phyloP scores from a whole-genome alignment of 257 asterid genomes.

The Eucommia ulmoides region DNA sequence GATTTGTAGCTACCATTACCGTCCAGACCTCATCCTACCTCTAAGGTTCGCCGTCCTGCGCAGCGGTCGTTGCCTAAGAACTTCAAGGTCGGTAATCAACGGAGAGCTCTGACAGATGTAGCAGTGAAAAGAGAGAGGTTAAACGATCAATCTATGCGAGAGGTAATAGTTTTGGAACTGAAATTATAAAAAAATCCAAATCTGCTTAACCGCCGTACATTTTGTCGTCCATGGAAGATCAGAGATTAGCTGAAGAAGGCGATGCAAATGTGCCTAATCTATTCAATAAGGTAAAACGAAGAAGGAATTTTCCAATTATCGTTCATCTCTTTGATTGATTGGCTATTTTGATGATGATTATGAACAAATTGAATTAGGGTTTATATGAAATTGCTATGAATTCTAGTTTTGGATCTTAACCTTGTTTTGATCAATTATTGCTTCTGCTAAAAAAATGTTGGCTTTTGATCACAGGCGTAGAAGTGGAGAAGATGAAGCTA shows the following conservation, averaged over 20 bases:
- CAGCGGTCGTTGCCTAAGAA: constrained; percentile 40
- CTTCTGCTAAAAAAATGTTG: no score
- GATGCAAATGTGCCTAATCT: constrained; percentile 45
- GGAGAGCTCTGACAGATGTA: constrained; percentile 12
- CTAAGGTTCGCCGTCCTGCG: constrained; percentile 53
- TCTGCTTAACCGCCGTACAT: constrained; percentile 35
- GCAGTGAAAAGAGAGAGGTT: constrained; percentile 11
- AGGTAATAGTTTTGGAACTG: constrained; percentile 33
- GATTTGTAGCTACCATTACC: constrained; percentile 86
- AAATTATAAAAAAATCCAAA: constrained; percentile 28
- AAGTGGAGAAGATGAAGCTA: no score
- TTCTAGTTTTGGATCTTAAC: no score
- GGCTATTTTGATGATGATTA: no score
- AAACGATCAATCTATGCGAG: constrained; percentile 18
- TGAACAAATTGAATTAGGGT: no score
- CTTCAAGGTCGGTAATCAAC: constrained; percentile 19
- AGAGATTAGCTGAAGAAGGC: constrained; percentile 19
- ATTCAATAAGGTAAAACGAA: constrained; percentile 33
- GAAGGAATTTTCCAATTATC: no score
- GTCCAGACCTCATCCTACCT: constrained; percentile 44
- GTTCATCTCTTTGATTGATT: no score
- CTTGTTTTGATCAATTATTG: no score
- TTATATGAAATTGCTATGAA: no score
- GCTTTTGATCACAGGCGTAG: no score
- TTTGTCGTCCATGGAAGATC: constrained; percentile 11